These are phyloP conservation scores for Fistulinella cinereoalba DNA, from an alignment of 1,284 basidiomycete species.

Conservation along the genomic window DNA sequence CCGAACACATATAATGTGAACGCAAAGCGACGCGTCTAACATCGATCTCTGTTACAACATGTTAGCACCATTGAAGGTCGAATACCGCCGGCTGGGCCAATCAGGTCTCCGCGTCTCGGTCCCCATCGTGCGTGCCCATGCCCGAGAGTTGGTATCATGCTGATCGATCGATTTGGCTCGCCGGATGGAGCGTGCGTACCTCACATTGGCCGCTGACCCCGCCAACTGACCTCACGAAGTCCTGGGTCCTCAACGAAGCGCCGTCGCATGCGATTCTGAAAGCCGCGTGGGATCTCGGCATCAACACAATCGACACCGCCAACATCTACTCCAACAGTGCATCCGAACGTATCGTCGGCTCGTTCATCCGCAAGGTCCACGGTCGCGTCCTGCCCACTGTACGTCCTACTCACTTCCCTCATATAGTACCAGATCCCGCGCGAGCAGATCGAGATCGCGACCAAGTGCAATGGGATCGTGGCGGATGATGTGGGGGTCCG, in stretches of 20 bases:
- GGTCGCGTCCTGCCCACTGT: too few relatives aligned
- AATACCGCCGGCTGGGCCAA: slow-evolving; percentile 46
- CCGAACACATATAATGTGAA: too few relatives aligned
- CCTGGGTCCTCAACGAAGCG: slow-evolving; percentile 48
- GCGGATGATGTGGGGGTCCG: slow-evolving; percentile 8
- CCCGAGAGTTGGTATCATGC: neutral
- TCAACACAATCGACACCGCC: slow-evolving; percentile 54
- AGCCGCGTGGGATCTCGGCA: slow-evolving; percentile 45
- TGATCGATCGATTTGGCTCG: slow-evolving; percentile 43
- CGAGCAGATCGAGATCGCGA: slow-evolving; percentile 45
- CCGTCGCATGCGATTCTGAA: slow-evolving; percentile 40
- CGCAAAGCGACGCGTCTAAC: too few relatives aligned
- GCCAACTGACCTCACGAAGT: slow-evolving; percentile 20
- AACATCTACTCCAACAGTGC: slow-evolving; percentile 55
- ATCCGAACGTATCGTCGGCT: slow-evolving; percentile 45
- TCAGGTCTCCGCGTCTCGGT: slow-evolving; percentile 51
- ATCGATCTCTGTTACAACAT: too few relatives aligned
- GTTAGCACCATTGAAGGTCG: slow-evolving; percentile 17
- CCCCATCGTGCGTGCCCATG: slow-evolving; percentile 36
- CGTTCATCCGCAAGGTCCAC: slow-evolving; percentile 51
- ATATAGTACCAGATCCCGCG: slow-evolving; percentile 53
- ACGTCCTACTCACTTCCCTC: neutral
- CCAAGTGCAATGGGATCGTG: slow-evolving; percentile 37
- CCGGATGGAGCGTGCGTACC: slow-evolving; percentile 35
- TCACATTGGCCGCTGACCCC: too few relatives aligned